phyloP scores from a whole-genome alignment of 768 basidiomycete genomes.

The Holtermanniella nyarrowii region DNA sequence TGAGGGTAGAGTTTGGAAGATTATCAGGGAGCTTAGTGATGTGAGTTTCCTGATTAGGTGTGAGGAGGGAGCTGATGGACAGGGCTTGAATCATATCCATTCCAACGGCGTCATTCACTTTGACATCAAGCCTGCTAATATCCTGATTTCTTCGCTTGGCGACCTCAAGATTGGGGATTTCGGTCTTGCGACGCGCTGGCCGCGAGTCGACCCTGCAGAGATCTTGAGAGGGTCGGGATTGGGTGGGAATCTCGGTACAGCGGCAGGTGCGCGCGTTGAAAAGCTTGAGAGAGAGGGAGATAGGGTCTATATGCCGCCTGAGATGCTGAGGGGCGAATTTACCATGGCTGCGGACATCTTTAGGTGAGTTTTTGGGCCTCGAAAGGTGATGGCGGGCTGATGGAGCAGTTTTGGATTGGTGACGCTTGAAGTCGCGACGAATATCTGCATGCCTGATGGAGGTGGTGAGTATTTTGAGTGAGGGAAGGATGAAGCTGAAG shows the following conservation, averaged over 20 bases:
- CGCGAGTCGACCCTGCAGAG: constrained; percentile 48
- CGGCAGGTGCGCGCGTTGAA: constrained; percentile 5
- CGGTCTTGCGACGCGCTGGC: constrained; percentile 92
- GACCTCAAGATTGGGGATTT: constrained; percentile 97
- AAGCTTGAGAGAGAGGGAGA: constrained; percentile 86
- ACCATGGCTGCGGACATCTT: constrained; percentile 93
- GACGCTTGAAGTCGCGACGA: constrained; percentile 86
- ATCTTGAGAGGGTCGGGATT: constrained; percentile 36
- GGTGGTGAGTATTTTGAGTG: constrained; percentile 44
- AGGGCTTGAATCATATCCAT: constrained; percentile 90
- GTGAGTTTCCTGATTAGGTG: constrained; percentile 47
- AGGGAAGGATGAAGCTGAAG: constrained; percentile 44
- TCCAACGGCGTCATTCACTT: constrained; percentile 81
- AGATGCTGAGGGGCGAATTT: constrained; percentile 83
- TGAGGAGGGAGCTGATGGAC: constrained; percentile 5
- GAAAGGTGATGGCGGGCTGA: constrained; percentile 23
- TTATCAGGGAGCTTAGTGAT: constrained; percentile 77
- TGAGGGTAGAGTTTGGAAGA: constrained; percentile 94
- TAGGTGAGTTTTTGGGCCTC: constrained; percentile 53
- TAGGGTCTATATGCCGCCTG: constrained; percentile 90
- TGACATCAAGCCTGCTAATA: constrained; percentile 94
- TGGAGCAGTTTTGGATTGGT: constrained; percentile 76
- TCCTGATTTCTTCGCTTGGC: constrained; percentile 78
- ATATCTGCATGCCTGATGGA: constrained; percentile 93
- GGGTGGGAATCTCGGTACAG: constrained; percentile 13